phyloP scores from a whole-genome alignment of 495 filamentous ascomycete species.

The Neurospora tetraspora region DNA sequence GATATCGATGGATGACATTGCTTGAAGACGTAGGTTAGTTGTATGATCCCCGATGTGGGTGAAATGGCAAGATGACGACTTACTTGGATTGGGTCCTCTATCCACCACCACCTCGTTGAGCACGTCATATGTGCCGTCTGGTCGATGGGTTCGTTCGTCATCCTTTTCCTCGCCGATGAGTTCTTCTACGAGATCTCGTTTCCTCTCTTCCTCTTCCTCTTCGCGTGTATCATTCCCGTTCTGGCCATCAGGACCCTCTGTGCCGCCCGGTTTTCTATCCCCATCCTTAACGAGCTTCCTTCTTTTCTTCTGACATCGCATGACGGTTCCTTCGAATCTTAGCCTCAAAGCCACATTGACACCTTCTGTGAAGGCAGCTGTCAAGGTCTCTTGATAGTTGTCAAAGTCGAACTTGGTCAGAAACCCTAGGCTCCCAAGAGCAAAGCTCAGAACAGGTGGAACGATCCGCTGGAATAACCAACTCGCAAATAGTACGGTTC shows the following conservation, averaged over 20 bases:
- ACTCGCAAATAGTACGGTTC: constrained; percentile 87
- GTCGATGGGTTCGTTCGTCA: constrained; percentile 68
- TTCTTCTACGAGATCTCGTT: constrained; percentile 76
- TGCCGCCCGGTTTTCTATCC: neutral
- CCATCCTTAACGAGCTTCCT: constrained; percentile 1
- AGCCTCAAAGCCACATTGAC: constrained; percentile 81
- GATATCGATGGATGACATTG: constrained; percentile 78
- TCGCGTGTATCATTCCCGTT: constrained; percentile 16
- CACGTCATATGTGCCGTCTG: constrained; percentile 75
- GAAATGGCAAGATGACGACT: constrained; percentile 15
- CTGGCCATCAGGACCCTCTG: neutral
- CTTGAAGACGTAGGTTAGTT: constrained; percentile 27
- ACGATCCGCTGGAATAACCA: constrained; percentile 98
- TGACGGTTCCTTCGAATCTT: constrained; percentile 90
- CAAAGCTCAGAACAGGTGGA: constrained; percentile 84
- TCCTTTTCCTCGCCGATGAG: constrained; percentile 75
- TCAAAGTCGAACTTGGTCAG: constrained; percentile 93
- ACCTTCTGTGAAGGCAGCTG: constrained; percentile 66
- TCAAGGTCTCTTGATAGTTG: constrained; percentile 58
- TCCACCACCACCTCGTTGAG: constrained; percentile 90
- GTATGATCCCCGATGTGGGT: constrained; percentile 4
- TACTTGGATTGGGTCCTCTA: constrained; percentile 80
- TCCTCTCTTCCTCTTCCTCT: constrained; percentile 14
- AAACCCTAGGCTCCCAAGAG: constrained; percentile 86
- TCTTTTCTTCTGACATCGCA: constrained; percentile 57